A percentile compares a stretch with the other conserved stretches of the same genome.
These are phyloP conservation scores for Solanum chaucha DNA, from an alignment of 257 asterid species.

Conservation along the genomic window DNA sequence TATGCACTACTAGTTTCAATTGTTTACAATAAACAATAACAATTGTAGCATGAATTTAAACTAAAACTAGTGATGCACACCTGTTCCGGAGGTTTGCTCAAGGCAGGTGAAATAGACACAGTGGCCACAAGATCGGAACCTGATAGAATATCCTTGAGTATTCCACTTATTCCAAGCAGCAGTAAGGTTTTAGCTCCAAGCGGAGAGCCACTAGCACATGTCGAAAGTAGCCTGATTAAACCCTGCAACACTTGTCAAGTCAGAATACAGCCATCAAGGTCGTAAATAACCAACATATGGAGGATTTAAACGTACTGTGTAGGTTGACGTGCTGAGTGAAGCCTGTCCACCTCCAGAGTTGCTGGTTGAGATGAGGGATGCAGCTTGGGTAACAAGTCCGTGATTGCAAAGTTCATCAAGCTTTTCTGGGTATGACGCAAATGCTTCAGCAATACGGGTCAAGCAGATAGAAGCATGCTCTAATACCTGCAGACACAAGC, in stretches of 20 bases:
- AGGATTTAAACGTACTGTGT: conserved; percentile 49
- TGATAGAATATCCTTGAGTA: conserved; percentile 80
- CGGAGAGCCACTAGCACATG: conserved; percentile 91
- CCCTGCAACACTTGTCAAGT: conserved; percentile 51
- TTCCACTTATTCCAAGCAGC: conserved; percentile 87
- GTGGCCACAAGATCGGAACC: conserved; percentile 79
- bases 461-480: conserved; percentile 95
- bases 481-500: conserved; percentile 43
- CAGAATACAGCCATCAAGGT: conserved; percentile 12
- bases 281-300: neutral
- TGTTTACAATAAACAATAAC: neutral
- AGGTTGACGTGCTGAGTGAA: conserved; percentile 84
- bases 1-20: neutral
- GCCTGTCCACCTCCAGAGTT: conserved; percentile 91
- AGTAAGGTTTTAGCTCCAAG: conserved; percentile 81
- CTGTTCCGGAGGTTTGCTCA: conserved; percentile 97
- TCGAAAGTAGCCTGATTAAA: conserved; percentile 81
- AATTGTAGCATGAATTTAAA: neutral
- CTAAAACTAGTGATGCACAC: conserved; percentile 14
- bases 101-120: conserved; percentile 83
- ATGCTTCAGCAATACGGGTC: conserved; percentile 97
- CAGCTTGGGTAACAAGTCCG: conserved; percentile 92
- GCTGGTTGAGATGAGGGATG: conserved; percentile 77
- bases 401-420: conserved; percentile 93
- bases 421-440: conserved; percentile 89